phyloP scores from a whole-genome alignment of 139 green algal species.

The Pedinophyceae sp. region DNA sequence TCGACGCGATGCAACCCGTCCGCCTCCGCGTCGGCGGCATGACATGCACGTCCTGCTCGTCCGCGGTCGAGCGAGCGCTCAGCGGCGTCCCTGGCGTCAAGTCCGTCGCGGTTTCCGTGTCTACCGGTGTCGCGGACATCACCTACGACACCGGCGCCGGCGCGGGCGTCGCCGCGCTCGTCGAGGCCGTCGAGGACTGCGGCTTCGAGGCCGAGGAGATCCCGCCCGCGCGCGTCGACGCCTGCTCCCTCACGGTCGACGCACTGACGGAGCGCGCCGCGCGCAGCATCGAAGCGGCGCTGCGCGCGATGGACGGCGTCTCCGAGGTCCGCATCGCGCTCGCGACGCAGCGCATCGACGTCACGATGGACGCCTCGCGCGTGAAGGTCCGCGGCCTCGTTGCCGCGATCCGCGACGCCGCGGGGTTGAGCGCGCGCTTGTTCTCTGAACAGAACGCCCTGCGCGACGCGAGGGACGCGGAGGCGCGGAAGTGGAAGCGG shows the following conservation, averaged over 20 bases:
- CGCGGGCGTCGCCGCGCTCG: constrained; percentile 29
- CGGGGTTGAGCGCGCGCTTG: no score
- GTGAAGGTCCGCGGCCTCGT: constrained; percentile 22
- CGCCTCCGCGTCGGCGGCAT: constrained; percentile 48
- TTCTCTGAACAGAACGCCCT: neutral
- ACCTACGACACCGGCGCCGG: constrained; percentile 23
- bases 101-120: constrained; percentile 30
- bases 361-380: constrained; percentile 3
- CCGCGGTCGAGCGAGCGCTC: constrained; percentile 45
- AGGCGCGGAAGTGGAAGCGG: neutral
- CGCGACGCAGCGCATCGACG: neutral
- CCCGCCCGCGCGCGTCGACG: constrained; percentile 1
- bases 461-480: neutral
- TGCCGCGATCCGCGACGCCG: no score
- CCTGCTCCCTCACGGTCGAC: neutral
- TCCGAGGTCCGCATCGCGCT: neutral
- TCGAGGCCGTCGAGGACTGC: constrained; percentile 39
- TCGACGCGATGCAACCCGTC: neutral
- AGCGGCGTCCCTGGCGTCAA: constrained; percentile 31
- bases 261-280: constrained; percentile 9
- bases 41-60: constrained; percentile 57
- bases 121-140: constrained; percentile 41
- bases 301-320: neutral
- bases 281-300: no score
- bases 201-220: constrained; percentile 26